Conservation (phyloP, 1,139 yeast genomes). For the Kodamaea derodonti region DNA sequence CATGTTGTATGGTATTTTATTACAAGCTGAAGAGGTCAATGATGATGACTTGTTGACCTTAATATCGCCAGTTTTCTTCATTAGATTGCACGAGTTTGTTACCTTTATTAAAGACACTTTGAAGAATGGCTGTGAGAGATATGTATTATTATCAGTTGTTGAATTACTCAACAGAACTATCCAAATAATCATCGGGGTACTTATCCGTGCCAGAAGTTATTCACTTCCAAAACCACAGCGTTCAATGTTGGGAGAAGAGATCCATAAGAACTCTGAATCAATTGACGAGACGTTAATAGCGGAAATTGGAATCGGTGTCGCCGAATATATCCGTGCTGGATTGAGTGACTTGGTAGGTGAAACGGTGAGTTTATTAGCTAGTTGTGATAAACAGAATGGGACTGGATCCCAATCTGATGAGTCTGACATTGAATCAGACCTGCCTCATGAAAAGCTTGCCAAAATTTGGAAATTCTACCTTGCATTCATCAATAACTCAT, state of each 20-base stretch:
- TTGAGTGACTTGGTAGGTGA: conserved; percentile 19
- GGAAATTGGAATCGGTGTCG: conserved; percentile 10
- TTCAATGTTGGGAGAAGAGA: conserved; percentile 8
- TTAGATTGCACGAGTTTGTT: conserved; percentile 17
- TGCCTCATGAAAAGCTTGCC: conserved; percentile 17
- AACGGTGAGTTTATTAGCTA: conserved; percentile 16
- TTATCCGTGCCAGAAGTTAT: conserved; percentile 25
- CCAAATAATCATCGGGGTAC: conserved; percentile 36
- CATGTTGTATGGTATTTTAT: conserved; percentile 27
- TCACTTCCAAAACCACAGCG: conserved; percentile 4
- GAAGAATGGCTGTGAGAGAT: conserved; percentile 13
- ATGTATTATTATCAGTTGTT: conserved; percentile 24
- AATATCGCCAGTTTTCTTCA: conserved; percentile 22
- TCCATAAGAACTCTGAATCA: conserved; percentile 6
- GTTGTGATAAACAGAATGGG: neutral
- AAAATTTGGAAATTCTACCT: conserved; percentile 43
- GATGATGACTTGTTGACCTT: conserved; percentile 17
- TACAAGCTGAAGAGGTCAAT: conserved; percentile 34
- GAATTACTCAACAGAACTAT: conserved; percentile 32
- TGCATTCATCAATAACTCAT: conserved; percentile 32
- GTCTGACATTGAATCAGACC: neutral
- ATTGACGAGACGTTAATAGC: conserved; percentile 7
- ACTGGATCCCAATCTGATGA: neutral
- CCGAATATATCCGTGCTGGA: conserved; percentile 15
- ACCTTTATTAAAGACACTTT: conserved; percentile 11